phyloP scores from a whole-genome alignment of 345 rosid species.

The Bruguiera parviflora region DNA sequence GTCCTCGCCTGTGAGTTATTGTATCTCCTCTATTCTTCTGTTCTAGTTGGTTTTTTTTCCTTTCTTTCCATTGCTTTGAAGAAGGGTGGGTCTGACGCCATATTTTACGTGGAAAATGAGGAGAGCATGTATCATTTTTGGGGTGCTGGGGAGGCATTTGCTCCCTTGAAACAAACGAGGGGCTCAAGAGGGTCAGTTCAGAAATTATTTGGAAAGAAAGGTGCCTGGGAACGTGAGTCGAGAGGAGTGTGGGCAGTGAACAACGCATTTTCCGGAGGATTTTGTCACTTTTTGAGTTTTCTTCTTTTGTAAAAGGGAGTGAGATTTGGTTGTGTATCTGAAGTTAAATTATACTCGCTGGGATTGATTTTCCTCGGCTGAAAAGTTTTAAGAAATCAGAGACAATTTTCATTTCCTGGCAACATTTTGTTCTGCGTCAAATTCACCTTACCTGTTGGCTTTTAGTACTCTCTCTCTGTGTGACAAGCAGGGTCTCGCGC shows the following conservation, averaged over 20 bases:
- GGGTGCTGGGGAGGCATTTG: not conserved
- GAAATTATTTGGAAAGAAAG: not conserved
- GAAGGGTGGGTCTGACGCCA: slow-evolving; percentile 13
- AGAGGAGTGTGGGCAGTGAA: not conserved
- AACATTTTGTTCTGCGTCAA: too few species aligned
- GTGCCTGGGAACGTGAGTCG: not conserved
- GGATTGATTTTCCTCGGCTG: too few species aligned
- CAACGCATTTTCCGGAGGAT: not conserved
- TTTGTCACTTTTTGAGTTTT: too few species aligned
- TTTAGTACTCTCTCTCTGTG: too few species aligned
- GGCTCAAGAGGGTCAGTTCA: not conserved
- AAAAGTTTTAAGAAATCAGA: too few species aligned
- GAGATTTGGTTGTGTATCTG: too few species aligned
- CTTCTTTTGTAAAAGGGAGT: too few species aligned
- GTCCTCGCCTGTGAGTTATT: slow-evolving; percentile 28
- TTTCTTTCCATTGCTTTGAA: slow-evolving; percentile 16
- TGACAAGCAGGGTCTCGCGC: too few species aligned
- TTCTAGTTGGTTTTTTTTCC: slow-evolving; percentile 14
- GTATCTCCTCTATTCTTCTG: slow-evolving; percentile 14
- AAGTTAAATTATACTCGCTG: too few species aligned
- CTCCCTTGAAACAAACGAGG: not conserved
- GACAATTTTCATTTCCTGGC: too few species aligned
- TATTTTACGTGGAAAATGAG: slow-evolving; percentile 18
- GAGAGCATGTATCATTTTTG: slow-evolving; percentile 24
- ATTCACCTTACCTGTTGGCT: too few species aligned